Evolutionary conservation across 352 stramenopile species (phyloP).

Genomic region (Globisporangium cylindrosporum): DNA sequence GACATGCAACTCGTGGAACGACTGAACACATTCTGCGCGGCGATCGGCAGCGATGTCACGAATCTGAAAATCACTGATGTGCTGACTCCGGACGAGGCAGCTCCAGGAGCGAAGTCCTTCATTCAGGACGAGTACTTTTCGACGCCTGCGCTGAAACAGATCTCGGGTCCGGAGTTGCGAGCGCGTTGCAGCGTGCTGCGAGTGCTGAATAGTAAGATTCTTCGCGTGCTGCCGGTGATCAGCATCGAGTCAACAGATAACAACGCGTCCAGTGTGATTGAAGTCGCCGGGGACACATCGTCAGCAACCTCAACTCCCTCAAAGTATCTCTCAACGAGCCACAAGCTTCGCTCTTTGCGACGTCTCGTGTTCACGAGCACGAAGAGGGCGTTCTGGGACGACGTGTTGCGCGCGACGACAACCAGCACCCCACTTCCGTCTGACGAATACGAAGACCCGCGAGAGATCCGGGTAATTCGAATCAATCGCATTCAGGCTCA

Average conservation of each 20-base stretch:
- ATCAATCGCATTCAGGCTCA: conserved; percentile 97
- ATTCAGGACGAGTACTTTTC: conserved; percentile 74
- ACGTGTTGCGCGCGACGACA: conserved; percentile 93
- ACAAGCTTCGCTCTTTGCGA: conserved; percentile 72
- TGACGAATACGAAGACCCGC: conserved; percentile 98
- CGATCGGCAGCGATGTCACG: conserved; percentile 75
- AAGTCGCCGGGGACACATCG: conserved; percentile 30
- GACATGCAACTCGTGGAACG: conserved; percentile 87
- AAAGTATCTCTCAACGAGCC: conserved; percentile 57
- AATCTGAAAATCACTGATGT: conserved; percentile 77
- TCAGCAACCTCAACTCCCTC: conserved; percentile 5
- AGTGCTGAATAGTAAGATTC: conserved; percentile 90
- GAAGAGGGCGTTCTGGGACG: conserved; percentile 93
- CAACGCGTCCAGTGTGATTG: conserved; percentile 37
- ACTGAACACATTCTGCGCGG: conserved; percentile 78
- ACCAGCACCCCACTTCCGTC: conserved; percentile 95
- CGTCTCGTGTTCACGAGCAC: conserved; percentile 88
- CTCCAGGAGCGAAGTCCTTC: conserved; percentile 24
- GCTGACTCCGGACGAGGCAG: conserved; percentile 34
- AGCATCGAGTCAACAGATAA: conserved; percentile 63
- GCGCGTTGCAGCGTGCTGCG: conserved; percentile 90
- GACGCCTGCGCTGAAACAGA: conserved; percentile 52
- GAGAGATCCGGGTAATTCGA: conserved; percentile 96
- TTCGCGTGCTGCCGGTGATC: conserved; percentile 80
- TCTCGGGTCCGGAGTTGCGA: conserved; percentile 77